phyloP scores from a whole-genome alignment of 2,329 filamentous ascomycete genomes.

The Botryotinia calthae region DNA sequence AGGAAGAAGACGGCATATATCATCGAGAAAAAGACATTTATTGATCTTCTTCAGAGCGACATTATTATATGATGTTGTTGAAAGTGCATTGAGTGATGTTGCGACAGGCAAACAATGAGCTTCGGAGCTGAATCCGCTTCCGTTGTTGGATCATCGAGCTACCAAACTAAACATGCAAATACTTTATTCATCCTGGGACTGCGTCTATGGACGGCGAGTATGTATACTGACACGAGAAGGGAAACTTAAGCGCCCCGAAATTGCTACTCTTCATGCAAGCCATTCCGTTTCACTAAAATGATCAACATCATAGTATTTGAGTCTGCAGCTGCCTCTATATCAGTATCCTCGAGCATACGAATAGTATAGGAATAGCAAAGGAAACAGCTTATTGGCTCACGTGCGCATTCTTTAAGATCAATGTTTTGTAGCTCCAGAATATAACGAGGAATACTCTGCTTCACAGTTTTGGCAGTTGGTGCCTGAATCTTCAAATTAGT shows the following conservation, averaged over 20 bases:
- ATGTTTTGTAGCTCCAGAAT: neutral
- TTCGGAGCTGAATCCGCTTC: conserved; percentile 10
- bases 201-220: neutral
- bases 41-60: neutral
- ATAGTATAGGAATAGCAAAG: neutral
- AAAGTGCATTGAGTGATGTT: neutral
- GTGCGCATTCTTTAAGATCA: neutral
- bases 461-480: neutral
- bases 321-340: too few species aligned
- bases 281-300: neutral
- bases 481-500: neutral
- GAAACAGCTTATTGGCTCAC: neutral
- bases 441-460: neutral
- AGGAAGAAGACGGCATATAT: neutral
- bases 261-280: neutral
- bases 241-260: neutral
- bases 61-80: neutral
- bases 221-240: neutral
- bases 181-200: neutral
- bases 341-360: neutral
- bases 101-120: neutral
- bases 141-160: neutral
- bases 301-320: neutral
- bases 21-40: neutral
- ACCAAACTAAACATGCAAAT: neutral